Percentiles rank a stretch among this genome's conserved stretches.
Evolutionary conservation across 108 stramenopile species (phyloP).

Genomic region (Cylindrotheca closterium): DNA sequence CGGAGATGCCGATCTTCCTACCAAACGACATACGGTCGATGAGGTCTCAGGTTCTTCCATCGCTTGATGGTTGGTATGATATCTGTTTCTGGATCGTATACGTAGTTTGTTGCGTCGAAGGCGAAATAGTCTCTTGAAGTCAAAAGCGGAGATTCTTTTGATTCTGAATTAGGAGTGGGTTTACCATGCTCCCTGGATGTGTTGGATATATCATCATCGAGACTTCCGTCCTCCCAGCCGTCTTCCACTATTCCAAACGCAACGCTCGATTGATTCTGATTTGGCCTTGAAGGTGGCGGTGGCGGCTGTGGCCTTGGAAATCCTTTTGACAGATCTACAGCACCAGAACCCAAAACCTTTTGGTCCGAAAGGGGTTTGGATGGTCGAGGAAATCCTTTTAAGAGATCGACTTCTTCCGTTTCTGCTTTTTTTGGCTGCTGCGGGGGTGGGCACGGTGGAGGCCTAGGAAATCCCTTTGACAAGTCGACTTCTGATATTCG

Average conservation of each 20-base stretch:
- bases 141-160: neutral
- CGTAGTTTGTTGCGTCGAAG: neutral
- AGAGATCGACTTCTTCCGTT: too few species aligned
- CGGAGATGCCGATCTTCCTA: neutral
- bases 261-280: too few species aligned
- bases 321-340: neutral
- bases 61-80: conserved; percentile 43
- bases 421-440: neutral
- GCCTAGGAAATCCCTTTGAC: neutral
- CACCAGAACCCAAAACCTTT: too few species aligned
- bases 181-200: neutral
- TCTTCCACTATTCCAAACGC: conserved; percentile 3
- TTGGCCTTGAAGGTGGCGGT: neutral
- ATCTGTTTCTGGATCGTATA: conserved; percentile 32
- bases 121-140: neutral
- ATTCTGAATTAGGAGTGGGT: neutral
- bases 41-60: conserved; percentile 47
- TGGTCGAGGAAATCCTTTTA: too few species aligned
- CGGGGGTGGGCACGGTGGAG: neutral
- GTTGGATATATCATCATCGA: conserved; percentile 8
- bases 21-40: conserved; percentile 27
- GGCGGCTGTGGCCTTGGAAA: neutral
- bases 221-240: conserved; percentile 41
- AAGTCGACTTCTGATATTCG: too few species aligned
- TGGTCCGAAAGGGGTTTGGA: too few species aligned